These are phyloP conservation scores for Phialophora tarda DNA, from an alignment of 2,329 filamentous ascomycete species.

Conservation along the genomic window DNA sequence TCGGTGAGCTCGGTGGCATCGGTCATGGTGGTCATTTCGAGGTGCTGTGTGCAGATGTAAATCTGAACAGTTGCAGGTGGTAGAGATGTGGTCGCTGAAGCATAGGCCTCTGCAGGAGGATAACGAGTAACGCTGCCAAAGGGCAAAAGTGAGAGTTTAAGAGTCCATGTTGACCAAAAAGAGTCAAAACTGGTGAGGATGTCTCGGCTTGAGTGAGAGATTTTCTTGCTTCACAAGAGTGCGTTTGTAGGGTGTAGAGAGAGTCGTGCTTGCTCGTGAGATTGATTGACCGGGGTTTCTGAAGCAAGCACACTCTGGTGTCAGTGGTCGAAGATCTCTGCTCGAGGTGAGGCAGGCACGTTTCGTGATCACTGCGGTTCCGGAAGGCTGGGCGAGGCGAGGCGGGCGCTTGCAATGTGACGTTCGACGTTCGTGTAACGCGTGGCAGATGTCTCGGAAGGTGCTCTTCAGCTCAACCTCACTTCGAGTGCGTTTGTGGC, in stretches of 20 bases:
- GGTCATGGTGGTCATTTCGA: slow-evolving; percentile 19
- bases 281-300: neutral
- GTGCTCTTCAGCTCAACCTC: neutral
- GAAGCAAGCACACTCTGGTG: neutral
- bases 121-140: slow-evolving; percentile 18
- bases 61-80: slow-evolving; percentile 1
- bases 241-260: neutral
- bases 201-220: neutral
- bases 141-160: slow-evolving; percentile 21
- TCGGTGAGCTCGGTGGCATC: slow-evolving; percentile 34
- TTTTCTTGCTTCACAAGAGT: slow-evolving; percentile 1
- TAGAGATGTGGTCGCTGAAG: slow-evolving; percentile 18
- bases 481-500: slow-evolving; percentile 3
- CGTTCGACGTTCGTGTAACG: slow-evolving; percentile 1
- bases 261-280: slow-evolving; percentile 5
- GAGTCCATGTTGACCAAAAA: slow-evolving; percentile 25
- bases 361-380: neutral
- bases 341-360: neutral
- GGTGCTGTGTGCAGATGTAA: slow-evolving; percentile 11
- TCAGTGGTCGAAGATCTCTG: neutral
- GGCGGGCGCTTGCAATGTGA: neutral
- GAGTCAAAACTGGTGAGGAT: slow-evolving; percentile 16
- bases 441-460: slow-evolving; percentile 1
- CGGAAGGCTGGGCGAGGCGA: neutral
- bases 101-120: slow-evolving; percentile 17